phyloP scores from a whole-genome alignment of 306 rosid species.

The Crataegus laevigata region DNA sequence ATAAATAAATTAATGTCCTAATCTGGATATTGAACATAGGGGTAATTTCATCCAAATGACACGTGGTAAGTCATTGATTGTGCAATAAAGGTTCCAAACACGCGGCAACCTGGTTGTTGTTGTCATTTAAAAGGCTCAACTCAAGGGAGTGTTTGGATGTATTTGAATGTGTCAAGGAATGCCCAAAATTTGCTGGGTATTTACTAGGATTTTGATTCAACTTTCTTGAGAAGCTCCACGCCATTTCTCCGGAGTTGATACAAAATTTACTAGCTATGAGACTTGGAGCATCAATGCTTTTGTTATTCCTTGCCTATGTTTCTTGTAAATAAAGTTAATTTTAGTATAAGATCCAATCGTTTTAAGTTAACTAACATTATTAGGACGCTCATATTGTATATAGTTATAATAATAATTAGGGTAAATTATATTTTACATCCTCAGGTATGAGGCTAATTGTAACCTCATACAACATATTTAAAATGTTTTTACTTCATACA shows the following conservation, averaged over 20 bases:
- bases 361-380: too few relatives aligned
- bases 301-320: background rate
- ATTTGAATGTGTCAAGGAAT: background rate
- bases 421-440: too few relatives aligned
- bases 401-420: too few relatives aligned
- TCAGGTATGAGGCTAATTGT: too few relatives aligned
- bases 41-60: background rate
- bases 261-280: background rate
- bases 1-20: background rate
- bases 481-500: too few relatives aligned
- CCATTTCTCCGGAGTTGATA: background rate
- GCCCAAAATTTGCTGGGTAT: background rate
- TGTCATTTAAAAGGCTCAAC: background rate
- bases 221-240: slow-evolving; percentile 1
- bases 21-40: background rate
- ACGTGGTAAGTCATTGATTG: slow-evolving; percentile 5
- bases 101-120: slow-evolving; percentile 1
- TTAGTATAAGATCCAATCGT: background rate
- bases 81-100: background rate
- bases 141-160: slow-evolving; percentile 4
- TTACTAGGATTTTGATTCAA: background rate
- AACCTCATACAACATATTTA: too few relatives aligned
- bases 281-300: background rate
- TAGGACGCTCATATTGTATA: too few relatives aligned
- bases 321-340: background rate